phyloP scores from a whole-genome alignment of 257 asterid species.

The Solanum habrochaites region DNA sequence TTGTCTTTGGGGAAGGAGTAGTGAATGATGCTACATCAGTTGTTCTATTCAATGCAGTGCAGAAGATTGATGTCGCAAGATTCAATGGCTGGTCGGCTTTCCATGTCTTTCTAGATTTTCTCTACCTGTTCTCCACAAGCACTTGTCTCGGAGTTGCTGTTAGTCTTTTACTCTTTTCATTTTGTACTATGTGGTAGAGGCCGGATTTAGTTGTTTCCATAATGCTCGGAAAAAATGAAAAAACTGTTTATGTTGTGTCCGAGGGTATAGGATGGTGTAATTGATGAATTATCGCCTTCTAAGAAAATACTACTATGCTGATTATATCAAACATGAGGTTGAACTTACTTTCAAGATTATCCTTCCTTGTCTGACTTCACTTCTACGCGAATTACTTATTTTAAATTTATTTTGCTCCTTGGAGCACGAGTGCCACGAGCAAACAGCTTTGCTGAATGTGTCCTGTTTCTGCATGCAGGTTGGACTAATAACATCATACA shows the following conservation, averaged over 20 bases:
- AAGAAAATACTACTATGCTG: background rate
- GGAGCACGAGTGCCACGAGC: background rate
- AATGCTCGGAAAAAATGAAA: background rate
- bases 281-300: background rate
- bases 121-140: constrained; percentile 85
- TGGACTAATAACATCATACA: constrained; percentile 67
- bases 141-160: constrained; percentile 60
- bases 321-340: background rate
- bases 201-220: background rate
- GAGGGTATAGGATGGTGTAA: background rate
- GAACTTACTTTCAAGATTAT: background rate
- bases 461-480: constrained; percentile 35
- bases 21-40: constrained; percentile 97
- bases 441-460: background rate
- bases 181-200: background rate
- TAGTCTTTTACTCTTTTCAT: background rate
- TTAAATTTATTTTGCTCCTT: background rate
- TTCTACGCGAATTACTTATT: background rate
- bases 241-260: background rate
- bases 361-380: background rate
- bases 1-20: constrained; percentile 96
- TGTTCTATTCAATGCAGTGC: constrained; percentile 84
- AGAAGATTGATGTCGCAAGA: constrained; percentile 59
- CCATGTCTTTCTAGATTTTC: constrained; percentile 43
- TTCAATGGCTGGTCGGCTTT: constrained; percentile 59